Evolutionary conservation across 1,139 yeast genomes (phyloP).

Genomic region (Nadsonia commutata): DNA sequence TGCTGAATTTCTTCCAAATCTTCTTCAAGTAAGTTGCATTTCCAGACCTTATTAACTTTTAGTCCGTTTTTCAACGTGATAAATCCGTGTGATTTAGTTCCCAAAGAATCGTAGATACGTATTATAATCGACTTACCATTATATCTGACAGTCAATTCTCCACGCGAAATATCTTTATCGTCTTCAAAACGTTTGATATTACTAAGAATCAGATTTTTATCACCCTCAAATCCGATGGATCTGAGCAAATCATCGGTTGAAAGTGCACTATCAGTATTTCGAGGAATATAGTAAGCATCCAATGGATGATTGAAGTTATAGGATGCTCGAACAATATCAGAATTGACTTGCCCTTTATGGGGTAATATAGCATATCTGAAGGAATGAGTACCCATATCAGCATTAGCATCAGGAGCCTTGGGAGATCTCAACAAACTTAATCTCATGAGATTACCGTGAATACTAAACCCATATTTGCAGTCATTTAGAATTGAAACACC

Average conservation of each 20-base stretch:
- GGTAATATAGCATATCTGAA: conserved; percentile 79
- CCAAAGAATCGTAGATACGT: conserved; percentile 73
- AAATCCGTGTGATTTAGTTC: conserved; percentile 50
- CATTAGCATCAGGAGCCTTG: conserved; percentile 80
- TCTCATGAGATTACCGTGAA: conserved; percentile 81
- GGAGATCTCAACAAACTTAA: conserved; percentile 72
- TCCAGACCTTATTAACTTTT: conserved; percentile 33
- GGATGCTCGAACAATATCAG: conserved; percentile 57
- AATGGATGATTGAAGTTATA: conserved; percentile 62
- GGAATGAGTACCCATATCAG: conserved; percentile 82
- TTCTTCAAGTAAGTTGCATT: conserved; percentile 61
- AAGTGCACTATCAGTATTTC: conserved; percentile 9
- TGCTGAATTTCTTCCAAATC: conserved; percentile 29
- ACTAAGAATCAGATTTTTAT: conserved; percentile 48
- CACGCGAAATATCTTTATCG: conserved; percentile 33
- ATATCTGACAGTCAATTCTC: conserved; percentile 19
- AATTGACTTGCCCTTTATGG: conserved; percentile 51
- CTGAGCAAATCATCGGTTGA: conserved; percentile 12
- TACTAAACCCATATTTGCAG: conserved; percentile 79
- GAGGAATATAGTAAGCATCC: conserved; percentile 12
- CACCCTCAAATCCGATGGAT: conserved; percentile 29
- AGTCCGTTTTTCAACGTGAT: conserved; percentile 22
- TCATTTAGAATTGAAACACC: conserved; percentile 83
- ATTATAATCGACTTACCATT: conserved; percentile 33
- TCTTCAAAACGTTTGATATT: conserved; percentile 82